phyloP scores from a whole-genome alignment of 495 filamentous ascomycete species.

The Neurospora sublineolata region DNA sequence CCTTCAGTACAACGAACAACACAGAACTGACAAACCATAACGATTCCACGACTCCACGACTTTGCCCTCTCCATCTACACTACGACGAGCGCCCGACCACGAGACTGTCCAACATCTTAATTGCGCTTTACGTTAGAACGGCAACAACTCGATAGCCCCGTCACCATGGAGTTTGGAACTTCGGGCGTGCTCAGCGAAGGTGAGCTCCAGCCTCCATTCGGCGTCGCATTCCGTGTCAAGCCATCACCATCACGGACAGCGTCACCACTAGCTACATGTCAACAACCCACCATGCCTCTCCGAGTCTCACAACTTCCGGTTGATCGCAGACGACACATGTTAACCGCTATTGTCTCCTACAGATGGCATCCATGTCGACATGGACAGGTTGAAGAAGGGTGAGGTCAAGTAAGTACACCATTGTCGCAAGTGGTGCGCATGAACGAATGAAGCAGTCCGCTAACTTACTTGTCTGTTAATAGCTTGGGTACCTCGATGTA shows the following conservation, averaged over 20 bases:
- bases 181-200: constrained; percentile 66
- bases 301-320: not conserved
- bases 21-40: not conserved
- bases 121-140: not conserved
- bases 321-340: constrained; percentile 3
- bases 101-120: not conserved
- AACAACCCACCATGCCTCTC: not conserved
- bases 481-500: constrained; percentile 97
- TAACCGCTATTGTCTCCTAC: constrained; percentile 8
- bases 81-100: not conserved
- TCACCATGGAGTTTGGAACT: constrained; percentile 45
- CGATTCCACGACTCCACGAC: not conserved
- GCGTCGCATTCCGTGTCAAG: not conserved
- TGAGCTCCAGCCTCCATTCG: constrained; percentile 16
- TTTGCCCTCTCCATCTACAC: not conserved
- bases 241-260: not conserved
- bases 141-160: constrained; percentile 3
- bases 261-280: not conserved
- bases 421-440: not conserved
- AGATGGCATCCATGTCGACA: constrained; percentile 99
- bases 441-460: not conserved
- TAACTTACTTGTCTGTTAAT: constrained; percentile 11
- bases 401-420: constrained; percentile 56
- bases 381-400: constrained; percentile 60
- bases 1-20: constrained; percentile 4